Evolutionary conservation across 2,329 filamentous ascomycete species (phyloP), one percentile per base, ranked within the genome.

Genomic region (Hirsutella rhossiliensis): DNA sequence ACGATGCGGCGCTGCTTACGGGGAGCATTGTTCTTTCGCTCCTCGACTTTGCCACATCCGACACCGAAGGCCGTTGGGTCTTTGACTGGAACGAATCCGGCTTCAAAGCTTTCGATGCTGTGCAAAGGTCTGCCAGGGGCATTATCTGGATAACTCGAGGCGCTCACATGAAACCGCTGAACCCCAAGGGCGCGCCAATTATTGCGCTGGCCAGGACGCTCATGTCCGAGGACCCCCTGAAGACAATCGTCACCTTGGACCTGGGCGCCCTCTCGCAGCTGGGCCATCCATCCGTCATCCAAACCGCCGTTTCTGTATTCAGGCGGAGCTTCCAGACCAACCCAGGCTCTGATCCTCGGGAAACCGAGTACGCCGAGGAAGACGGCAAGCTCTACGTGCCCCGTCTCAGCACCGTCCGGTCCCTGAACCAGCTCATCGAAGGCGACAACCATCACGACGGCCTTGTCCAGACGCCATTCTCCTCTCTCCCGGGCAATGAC

Each of bases 111-210:
- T 62, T 78, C 27, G 62, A 68, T 27, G 48, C 51, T 0, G 51
- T 78, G 15, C 53, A 71, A 3, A 50, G 54, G 5, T 43, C 42
- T 1, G 56, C 65, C 1, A 61, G 58, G 15, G 60, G 64, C 2
- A 50, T 76, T 2, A 40, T 77, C 1, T 78, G 73, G 72, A 47
- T 73, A 17, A 69, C 69, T 0, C 55, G 57, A 0, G 66, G 65
- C 4, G 68, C 66, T 2, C 63, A 68, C 28, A 62, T 54, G 57
- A 58, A 48, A 38, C 56, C 54, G 13, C 41, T 29, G 34, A 60
- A 58, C 15, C 68, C 71, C 0, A 52, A 53, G 20, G 56, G 59
- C 12, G 59, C 69, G 2, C 59, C 65, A 0, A 61, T 73, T 18
- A 53, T 69, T n/a, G 71, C 66, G 2, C 53, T 76, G 15, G 62